These are phyloP conservation scores for Lecanicillium sp. DNA, from an alignment of 2,329 filamentous ascomycete species.

Conservation along the genomic window DNA sequence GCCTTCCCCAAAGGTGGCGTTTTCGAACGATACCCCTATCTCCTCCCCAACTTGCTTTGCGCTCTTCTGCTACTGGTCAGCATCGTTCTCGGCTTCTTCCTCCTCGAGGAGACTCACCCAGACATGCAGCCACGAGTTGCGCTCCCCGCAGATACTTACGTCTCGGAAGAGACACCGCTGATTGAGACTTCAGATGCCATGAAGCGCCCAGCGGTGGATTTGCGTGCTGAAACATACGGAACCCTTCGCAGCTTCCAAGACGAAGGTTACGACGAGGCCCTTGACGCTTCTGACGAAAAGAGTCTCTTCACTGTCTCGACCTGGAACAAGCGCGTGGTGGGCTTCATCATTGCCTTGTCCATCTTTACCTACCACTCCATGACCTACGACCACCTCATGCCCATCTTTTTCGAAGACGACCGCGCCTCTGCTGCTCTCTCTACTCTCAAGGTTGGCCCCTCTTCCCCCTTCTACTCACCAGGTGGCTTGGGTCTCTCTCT, in stretches of 20 bases:
- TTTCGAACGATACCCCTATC: slow-evolving; percentile 75
- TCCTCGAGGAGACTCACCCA: slow-evolving; percentile 84
- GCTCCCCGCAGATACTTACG: slow-evolving; percentile 39
- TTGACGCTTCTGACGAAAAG: slow-evolving; percentile 23
- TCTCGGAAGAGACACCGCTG: slow-evolving; percentile 63
- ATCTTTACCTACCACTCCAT: slow-evolving; percentile 95
- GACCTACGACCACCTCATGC: slow-evolving; percentile 86
- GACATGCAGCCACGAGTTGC: slow-evolving; percentile 56
- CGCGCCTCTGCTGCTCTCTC: slow-evolving; percentile 33
- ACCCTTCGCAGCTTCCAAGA: slow-evolving; percentile 44
- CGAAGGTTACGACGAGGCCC: slow-evolving; percentile 39
- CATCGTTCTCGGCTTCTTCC: slow-evolving; percentile 70
- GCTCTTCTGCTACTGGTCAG: slow-evolving; percentile 67
- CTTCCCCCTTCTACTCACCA: slow-evolving; percentile 45
- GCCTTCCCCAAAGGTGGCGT: slow-evolving; percentile 59
- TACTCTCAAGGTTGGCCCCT: slow-evolving; percentile 18
- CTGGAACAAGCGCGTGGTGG: slow-evolving; percentile 56
- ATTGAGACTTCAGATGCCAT: slow-evolving; percentile 67
- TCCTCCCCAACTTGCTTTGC: slow-evolving; percentile 84
- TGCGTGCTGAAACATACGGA: slow-evolving; percentile 72
- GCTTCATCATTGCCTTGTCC: slow-evolving; percentile 71
- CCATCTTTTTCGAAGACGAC: slow-evolving; percentile 85
- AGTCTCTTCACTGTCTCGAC: slow-evolving; percentile 27
- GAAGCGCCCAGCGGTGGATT: slow-evolving; percentile 62
- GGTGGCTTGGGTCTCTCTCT: slow-evolving; percentile 56